Base-by-base conservation (phyloP, 345 rosid genomes). In the Arabis hirsuta region DNA sequence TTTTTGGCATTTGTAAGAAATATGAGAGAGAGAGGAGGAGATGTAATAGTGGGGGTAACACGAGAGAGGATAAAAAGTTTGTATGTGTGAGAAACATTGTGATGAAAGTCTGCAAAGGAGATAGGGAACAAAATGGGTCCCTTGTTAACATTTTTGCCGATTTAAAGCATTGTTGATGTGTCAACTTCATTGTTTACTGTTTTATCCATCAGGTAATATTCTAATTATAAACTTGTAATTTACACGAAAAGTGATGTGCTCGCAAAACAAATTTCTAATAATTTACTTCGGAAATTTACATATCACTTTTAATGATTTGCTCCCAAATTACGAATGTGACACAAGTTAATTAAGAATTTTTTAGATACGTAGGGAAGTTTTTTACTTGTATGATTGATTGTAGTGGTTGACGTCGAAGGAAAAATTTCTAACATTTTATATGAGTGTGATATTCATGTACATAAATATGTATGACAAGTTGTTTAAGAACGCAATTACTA, bases 121-220 rank as follows among this genome's bases (percentile, higher is more conserved):
- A 67, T 77, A 63, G 94, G 98, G 80, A 76, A 79, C 94, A 60
- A 48, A 59, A 67, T 62, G 85, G 90, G 90, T 16, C 96, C 93
- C 81, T 62, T 41, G 36, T 74, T 83, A 76, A 59, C 55, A 50
- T 13, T 65, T 73, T 67, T 45, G 63, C 66, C 79, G 55, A 47
- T 63, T 69, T 67, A 67, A 60, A 76, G 68, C 81, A 14, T 82
- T 64, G 86, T 74, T 82, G 86, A 82, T 57, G 77, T 79, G 93
- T 87, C 97, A 80, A 82, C 81, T 76, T 85, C 93, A 81, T 7
- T 81, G 78, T 42, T 80, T 69, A 69, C 68, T 82, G 77, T 84
- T 77, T 56, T 31, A 69, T 60, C 76, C 76, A 74, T 81, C 83
- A 66, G 39, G 24, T 56, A 46, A 45, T 34, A 47, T 66, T 58